Evolutionary conservation across 1,284 basidiomycete species (phyloP).

Genomic region (Ganoderma lucidum): DNA sequence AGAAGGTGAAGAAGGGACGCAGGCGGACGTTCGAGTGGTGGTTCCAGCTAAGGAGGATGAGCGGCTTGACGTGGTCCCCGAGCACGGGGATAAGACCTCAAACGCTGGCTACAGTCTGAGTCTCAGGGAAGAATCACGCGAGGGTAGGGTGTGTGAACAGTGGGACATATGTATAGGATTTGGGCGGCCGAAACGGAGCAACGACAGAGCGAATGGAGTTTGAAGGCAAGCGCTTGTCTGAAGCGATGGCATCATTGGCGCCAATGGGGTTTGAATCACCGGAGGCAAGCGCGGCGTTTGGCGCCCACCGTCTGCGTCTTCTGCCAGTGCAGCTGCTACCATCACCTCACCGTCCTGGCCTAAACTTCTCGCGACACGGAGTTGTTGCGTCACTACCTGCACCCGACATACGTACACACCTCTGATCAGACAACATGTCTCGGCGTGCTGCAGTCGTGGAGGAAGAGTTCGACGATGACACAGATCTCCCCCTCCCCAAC

Average conservation of each 20-base stretch:
- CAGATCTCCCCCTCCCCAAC: conserved; percentile 78
- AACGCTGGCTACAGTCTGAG: background rate
- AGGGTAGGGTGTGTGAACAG: background rate
- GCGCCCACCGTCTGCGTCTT: background rate
- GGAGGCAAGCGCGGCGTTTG: background rate
- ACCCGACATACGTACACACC: background rate
- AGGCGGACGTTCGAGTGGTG: background rate
- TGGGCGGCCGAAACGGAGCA: background rate
- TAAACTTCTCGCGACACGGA: background rate
- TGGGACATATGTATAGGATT: background rate
- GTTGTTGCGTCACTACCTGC: background rate
- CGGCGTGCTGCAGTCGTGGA: conserved; percentile 69
- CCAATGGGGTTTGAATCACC: background rate
- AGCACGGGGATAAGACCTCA: background rate
- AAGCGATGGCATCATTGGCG: background rate
- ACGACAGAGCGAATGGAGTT: background rate
- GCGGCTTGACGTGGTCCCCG: background rate
- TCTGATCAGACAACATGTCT: conserved; percentile 56
- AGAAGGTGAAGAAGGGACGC: background rate
- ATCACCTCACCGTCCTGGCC: background rate
- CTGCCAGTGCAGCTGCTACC: background rate
- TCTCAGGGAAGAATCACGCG: too few species aligned
- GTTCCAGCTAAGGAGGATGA: background rate
- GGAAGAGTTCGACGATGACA: conserved; percentile 90
- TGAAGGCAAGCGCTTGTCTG: background rate